Base-by-base conservation (phyloP, 2,329 filamentous ascomycete genomes). In the Epichloe scottii region DNA sequence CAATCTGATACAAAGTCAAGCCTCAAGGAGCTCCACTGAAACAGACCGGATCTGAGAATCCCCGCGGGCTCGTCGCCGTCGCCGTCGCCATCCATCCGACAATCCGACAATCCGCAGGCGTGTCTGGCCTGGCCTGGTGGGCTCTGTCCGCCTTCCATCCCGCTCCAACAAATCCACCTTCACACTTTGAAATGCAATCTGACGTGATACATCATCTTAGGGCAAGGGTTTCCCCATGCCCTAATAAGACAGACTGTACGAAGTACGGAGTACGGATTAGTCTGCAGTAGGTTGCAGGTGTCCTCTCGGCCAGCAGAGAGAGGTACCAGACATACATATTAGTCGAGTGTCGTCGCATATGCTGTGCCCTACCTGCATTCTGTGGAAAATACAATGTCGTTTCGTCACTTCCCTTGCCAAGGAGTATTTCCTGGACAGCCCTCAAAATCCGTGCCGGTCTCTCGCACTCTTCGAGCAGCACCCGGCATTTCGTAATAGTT, bases 151-250 rank as follows among this genome's bases (percentile, higher is more conserved):
- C 21, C 21, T 3, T 21, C 21, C 21, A 21, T 21, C 21, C 21
- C 21, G 21, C n/a, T n/a, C n/a, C 21, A 21, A 3, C 21, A 21
- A 21, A 21, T 21, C 21, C 21, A 21, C 21, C 21, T 21, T 21
- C 4, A 21, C 21, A 21, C 21, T 3, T 21, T 21, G 21, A 21
- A 21, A 21, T 21, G 21, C 21, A 21, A 21, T n/a, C 39, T 12
- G 12, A 44, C 39, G 26, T 49, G 39, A 38, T 34, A 38, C 48
- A 38, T 26, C 37, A 39, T 44, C 33, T 49, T 49, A 44, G 48
- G 40, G 33, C 48, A 35, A 23, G 33, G 48, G 26, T 35, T 43
- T 17, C n/a, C 30, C 39, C 33, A 17, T 41, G 8, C n/a, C n/a
- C 14, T n/a, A 44, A 44, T 8, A 21, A 21, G 21, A 21, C 21